Evolutionary conservation across 495 filamentous ascomycete species (phyloP).

Genomic region (Daldinia grandis): DNA sequence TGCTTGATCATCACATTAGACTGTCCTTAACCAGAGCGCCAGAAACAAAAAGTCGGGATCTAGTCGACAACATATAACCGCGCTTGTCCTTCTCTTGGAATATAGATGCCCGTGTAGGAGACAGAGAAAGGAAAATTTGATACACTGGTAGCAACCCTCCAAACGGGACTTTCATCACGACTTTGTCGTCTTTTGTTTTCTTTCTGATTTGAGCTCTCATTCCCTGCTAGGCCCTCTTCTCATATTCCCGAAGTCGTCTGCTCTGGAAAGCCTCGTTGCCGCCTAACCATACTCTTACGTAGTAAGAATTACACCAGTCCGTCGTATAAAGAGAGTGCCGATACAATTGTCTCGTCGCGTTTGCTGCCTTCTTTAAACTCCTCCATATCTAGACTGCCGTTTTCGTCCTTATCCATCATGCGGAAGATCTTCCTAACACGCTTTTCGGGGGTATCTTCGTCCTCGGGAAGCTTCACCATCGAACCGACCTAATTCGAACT

Average conservation of each 20-base stretch:
- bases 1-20: conserved; percentile 36
- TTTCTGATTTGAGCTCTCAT: conserved; percentile 20
- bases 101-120: conserved; percentile 27
- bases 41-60: not conserved
- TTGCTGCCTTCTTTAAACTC: conserved; percentile 99
- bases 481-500: conserved; percentile 77
- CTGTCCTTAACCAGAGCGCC: conserved; percentile 32
- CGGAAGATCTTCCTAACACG: conserved; percentile 97
- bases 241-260: conserved; percentile 14
- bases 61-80: conserved; percentile 30
- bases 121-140: conserved; percentile 28
- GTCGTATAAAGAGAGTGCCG: conserved; percentile 94
- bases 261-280: conserved; percentile 25
- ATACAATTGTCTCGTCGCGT: conserved; percentile 99
- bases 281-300: conserved; percentile 2
- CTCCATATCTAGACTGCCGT: conserved; percentile 88
- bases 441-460: conserved; percentile 99
- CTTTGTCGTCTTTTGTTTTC: conserved; percentile 22
- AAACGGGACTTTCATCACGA: conserved; percentile 22
- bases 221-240: conserved; percentile 8
- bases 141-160: conserved; percentile 18
- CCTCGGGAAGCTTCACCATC: conserved; percentile 98
- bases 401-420: conserved; percentile 99
- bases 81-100: conserved; percentile 29
- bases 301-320: conserved; percentile 73